These are phyloP conservation scores for Poa annua DNA, from an alignment of 176 grass and related monocot species.

Conservation along the genomic window DNA sequence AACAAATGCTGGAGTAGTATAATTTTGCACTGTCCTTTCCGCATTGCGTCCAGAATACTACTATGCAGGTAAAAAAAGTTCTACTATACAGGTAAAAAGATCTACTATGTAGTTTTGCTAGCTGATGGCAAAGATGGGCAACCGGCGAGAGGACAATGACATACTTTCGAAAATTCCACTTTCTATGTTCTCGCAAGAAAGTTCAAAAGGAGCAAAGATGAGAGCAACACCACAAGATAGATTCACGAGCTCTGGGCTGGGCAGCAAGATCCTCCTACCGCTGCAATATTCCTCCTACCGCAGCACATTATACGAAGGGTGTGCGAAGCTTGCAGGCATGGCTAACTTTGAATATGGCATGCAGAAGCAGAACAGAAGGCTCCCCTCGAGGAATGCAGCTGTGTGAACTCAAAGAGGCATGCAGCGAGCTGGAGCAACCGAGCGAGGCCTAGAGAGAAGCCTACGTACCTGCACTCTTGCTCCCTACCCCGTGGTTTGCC, in stretches of 20 bases:
- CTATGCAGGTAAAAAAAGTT: no score
- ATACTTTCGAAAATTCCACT: neutral
- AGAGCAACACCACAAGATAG: neutral
- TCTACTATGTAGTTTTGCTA: no score
- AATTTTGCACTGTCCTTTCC: neutral
- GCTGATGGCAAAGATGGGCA: neutral
- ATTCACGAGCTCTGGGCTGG: conserved; percentile 39
- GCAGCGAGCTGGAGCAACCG: conserved; percentile 4
- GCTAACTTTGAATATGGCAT: neutral
- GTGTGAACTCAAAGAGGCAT: conserved; percentile 39
- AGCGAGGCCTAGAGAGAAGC: conserved; percentile 24
- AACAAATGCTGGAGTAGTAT: neutral
- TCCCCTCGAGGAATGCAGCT: conserved; percentile 31
- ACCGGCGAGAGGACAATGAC: neutral
- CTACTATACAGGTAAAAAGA: no score
- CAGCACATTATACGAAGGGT: conserved; percentile 9
- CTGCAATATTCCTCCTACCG: conserved; percentile 40
- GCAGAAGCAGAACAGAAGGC: neutral
- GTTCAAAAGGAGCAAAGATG: neutral
- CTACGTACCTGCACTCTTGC: neutral
- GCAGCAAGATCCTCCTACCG: conserved; percentile 29
- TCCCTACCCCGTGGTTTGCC: conserved; percentile 45
- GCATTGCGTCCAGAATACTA: neutral
- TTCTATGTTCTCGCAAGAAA: neutral
- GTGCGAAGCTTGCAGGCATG: conserved; percentile 3